Conservation (phyloP, 2,329 filamentous ascomycete genomes). For the Apiospora kogelbergensis region DNA sequence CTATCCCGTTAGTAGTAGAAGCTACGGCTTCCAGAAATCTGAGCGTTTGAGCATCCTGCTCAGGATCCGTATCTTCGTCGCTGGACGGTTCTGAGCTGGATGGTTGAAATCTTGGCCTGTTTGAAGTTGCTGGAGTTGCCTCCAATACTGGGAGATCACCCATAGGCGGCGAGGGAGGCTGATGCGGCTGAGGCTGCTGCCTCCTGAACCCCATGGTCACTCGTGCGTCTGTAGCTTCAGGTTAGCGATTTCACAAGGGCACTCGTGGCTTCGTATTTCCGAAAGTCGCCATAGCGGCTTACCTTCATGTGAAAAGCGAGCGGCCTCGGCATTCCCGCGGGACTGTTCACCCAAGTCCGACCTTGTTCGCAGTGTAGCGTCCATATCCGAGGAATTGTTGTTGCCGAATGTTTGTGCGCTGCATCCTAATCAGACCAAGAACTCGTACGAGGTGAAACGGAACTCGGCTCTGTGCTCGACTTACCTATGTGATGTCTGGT, state of each 20-base stretch:
- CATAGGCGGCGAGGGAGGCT: constrained; percentile 6
- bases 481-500: not conserved
- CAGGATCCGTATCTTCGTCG: constrained; percentile 17
- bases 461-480: not conserved
- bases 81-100: constrained; percentile 15
- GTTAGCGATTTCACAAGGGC: not conserved
- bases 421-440: not conserved
- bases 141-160: not conserved
- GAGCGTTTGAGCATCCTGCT: constrained; percentile 11
- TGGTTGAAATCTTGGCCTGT: not conserved
- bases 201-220: not conserved
- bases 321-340: not conserved
- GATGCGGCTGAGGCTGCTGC: constrained; percentile 4
- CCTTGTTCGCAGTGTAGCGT: not conserved
- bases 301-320: not conserved
- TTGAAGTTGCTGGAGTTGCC: not conserved
- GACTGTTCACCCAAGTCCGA: not conserved
- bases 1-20: not conserved
- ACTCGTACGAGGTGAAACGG: not conserved
- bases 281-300: not conserved
- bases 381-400: not conserved
- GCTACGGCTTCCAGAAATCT: constrained; percentile 17
- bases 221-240: not conserved
- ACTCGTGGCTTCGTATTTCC: not conserved
- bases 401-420: not conserved